phyloP scores from a whole-genome alignment of 1,139 yeast genomes.

The Pichia sp. region DNA sequence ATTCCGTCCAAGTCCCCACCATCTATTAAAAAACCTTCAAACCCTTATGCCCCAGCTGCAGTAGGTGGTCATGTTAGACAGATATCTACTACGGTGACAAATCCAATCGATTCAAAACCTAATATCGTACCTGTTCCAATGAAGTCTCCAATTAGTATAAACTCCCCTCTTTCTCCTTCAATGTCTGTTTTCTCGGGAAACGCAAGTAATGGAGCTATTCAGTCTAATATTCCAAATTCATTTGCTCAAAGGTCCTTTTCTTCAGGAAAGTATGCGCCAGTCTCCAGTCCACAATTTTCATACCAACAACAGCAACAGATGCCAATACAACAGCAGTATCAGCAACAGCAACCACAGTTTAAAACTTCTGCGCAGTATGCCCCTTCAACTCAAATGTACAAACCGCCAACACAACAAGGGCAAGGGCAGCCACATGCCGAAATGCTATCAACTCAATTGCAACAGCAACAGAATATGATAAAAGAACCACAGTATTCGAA shows the following conservation, averaged over 20 bases:
- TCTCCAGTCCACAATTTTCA: not conserved
- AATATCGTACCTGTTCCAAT: slow-evolving; percentile 30
- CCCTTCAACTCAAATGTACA: not conserved
- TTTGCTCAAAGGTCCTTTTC: not conserved
- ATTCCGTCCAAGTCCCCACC: slow-evolving; percentile 4
- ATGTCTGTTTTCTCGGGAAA: not conserved
- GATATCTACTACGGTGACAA: slow-evolving; percentile 19
- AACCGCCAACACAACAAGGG: not conserved
- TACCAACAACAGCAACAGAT: slow-evolving; percentile 1
- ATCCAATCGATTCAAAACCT: slow-evolving; percentile 21
- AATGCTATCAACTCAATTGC: not conserved
- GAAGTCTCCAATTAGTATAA: slow-evolving; percentile 20
- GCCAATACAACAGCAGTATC: not conserved
- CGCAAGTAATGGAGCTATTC: not conserved
- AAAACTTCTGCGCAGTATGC: not conserved
- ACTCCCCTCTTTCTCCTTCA: slow-evolving; percentile 1
- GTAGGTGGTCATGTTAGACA: slow-evolving; percentile 30
- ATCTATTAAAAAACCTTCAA: slow-evolving; percentile 19
- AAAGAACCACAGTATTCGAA: not conserved
- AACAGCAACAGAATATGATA: not conserved
- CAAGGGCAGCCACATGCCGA: not conserved
- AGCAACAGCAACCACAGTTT: not conserved
- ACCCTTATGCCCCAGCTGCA: slow-evolving; percentile 32
- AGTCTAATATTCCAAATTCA: not conserved
- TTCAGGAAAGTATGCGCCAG: not conserved